A percentile compares a stretch with the other conserved stretches of the same genome.
Evolutionary conservation across 2,329 filamentous ascomycete genomes (phyloP).

Genomic region (Cladosporium colombiae): DNA sequence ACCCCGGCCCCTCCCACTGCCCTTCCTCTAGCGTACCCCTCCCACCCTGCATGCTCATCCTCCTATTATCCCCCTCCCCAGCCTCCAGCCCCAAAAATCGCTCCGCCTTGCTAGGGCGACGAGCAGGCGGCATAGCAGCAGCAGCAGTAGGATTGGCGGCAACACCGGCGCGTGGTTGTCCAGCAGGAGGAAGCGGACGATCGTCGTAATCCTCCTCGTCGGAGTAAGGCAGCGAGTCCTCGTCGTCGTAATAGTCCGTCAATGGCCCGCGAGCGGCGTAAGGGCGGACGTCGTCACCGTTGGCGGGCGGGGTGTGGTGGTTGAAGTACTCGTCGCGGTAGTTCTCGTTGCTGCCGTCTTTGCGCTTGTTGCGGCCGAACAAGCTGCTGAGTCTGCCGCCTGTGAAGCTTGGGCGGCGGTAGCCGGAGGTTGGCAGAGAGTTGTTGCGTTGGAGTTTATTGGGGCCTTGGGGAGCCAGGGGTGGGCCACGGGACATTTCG

Average conservation of each 20-base stretch:
- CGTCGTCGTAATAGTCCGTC: conserved; percentile 26
- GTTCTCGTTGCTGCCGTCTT: not conserved
- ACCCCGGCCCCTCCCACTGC: conserved; percentile 19
- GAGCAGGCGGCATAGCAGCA: conserved; percentile 18
- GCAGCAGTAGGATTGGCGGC: not conserved
- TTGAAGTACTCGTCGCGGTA: conserved; percentile 13
- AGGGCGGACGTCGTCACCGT: conserved; percentile 11
- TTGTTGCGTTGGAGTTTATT: conserved; percentile 19
- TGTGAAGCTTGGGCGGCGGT: conserved; percentile 17
- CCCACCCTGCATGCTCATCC: conserved; percentile 21
- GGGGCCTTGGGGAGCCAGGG: not conserved
- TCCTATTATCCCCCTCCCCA: conserved; percentile 21
- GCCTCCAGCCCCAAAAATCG: conserved; percentile 35
- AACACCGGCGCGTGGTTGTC: not conserved
- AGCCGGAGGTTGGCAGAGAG: conserved; percentile 10
- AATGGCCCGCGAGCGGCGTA: not conserved
- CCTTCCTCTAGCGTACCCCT: conserved; percentile 21
- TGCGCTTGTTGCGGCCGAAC: conserved; percentile 14
- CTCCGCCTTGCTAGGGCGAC: conserved; percentile 36
- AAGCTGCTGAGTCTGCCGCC: conserved; percentile 15
- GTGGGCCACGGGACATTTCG: not conserved
- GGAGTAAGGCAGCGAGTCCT: conserved; percentile 30
- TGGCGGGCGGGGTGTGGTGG: conserved; percentile 14
- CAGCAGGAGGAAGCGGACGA: conserved; percentile 17
- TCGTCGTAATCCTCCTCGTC: conserved; percentile 34